Percentiles rank a stretch among this genome's conserved stretches.
These are phyloP conservation scores for Cercospora janseana DNA, from an alignment of 2,329 filamentous ascomycete genomes.

Conservation along the genomic window DNA sequence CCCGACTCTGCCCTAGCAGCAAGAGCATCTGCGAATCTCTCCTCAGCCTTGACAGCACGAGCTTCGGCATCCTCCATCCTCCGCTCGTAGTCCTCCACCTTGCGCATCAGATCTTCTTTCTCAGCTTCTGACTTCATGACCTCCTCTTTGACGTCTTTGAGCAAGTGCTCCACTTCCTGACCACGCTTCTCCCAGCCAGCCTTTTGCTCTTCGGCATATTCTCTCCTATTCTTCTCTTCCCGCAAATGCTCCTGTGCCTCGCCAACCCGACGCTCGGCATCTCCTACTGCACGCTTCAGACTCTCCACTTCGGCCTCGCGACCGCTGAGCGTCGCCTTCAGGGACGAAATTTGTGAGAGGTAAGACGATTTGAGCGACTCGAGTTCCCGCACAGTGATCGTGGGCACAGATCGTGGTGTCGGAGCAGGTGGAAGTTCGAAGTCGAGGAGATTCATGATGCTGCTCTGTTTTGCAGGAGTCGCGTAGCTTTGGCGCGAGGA, in stretches of 20 bases:
- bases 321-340: conserved; percentile 86
- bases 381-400: conserved; percentile 85
- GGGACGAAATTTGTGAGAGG: conserved; percentile 87
- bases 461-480: conserved; percentile 47
- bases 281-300: conserved; percentile 79
- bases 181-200: conserved; percentile 81
- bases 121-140: conserved; percentile 76
- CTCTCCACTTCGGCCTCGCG: conserved; percentile 89
- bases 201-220: conserved; percentile 71
- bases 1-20: conserved; percentile 31
- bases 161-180: conserved; percentile 78
- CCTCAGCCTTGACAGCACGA: conserved; percentile 68
- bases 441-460: conserved; percentile 71
- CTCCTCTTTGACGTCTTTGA: conserved; percentile 78
- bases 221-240: conserved; percentile 69
- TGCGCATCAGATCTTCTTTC: conserved; percentile 71
- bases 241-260: conserved; percentile 80
- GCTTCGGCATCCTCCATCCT: conserved; percentile 71
- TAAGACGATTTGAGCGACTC: conserved; percentile 90
- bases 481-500: conserved; percentile 35
- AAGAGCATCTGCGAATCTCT: conserved; percentile 62
- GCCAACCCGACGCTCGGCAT: conserved; percentile 89
- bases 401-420: conserved; percentile 86
- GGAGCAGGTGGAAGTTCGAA: conserved; percentile 93
- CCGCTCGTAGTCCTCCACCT: conserved; percentile 74